These are phyloP conservation scores for Mycena sp. DNA, from an alignment of 1,284 basidiomycete genomes.

Conservation along the genomic window DNA sequence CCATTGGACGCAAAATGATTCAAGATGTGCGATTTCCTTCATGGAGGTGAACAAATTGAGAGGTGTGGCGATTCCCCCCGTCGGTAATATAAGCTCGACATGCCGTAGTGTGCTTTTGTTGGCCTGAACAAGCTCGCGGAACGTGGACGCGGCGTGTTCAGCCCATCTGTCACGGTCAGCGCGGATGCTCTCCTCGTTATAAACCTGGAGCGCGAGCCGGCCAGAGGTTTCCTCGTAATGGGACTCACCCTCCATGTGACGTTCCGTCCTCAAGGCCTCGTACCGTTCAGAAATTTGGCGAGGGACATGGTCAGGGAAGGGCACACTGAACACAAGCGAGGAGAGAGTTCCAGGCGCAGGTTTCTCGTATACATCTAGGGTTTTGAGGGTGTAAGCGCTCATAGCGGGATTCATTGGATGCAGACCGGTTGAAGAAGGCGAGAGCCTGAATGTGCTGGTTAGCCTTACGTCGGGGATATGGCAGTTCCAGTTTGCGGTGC, in stretches of 20 bases:
- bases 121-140: not conserved
- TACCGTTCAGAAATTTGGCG: not conserved
- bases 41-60: not conserved
- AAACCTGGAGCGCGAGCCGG: conserved; percentile 14
- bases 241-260: conserved; percentile 17
- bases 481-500: too few relatives aligned
- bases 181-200: conserved; percentile 1
- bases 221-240: conserved; percentile 12
- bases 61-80: conserved; percentile 6
- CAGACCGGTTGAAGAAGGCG: too few relatives aligned
- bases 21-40: not conserved
- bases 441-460: too few relatives aligned
- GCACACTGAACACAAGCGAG: conserved; percentile 22
- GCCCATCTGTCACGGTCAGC: not conserved
- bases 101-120: conserved; percentile 6
- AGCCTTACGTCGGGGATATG: too few relatives aligned
- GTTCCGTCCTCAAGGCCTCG: not conserved
- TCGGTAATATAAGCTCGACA: conserved; percentile 8
- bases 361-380: not conserved
- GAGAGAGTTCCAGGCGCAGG: conserved; percentile 10
- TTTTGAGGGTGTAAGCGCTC: not conserved
- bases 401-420: too few relatives aligned
- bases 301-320: not conserved
- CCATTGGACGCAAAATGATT: conserved; percentile 9
- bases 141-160: not conserved